phyloP scores from a whole-genome alignment of 1,284 basidiomycete species.

The Malassezia furfur region DNA sequence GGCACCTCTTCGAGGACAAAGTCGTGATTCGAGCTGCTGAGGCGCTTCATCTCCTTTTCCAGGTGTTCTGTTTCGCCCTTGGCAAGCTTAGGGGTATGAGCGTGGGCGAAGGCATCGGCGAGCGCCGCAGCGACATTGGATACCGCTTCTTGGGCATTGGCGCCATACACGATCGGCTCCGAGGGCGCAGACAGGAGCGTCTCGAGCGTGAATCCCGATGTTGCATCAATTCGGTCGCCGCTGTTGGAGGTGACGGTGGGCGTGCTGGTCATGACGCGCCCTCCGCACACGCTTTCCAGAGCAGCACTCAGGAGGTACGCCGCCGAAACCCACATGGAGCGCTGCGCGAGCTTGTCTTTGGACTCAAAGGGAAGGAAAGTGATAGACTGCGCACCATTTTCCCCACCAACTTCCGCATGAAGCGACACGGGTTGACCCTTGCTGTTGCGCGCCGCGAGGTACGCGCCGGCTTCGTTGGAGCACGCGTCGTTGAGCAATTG shows the following conservation, averaged over 20 bases:
- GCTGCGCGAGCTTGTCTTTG: constrained; percentile 10
- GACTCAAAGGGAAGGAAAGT: constrained; percentile 12
- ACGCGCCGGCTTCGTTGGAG: constrained; percentile 11
- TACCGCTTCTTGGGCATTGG: neutral
- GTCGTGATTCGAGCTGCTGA: neutral
- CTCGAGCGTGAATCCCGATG: constrained; percentile 15
- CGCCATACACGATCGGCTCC: neutral
- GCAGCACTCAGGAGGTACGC: constrained; percentile 18
- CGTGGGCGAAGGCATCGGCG: neutral
- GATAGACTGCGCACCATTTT: neutral
- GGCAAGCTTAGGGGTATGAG: neutral
- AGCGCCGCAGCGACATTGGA: constrained; percentile 1
- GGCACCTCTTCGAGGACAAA: neutral
- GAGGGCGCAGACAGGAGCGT: neutral
- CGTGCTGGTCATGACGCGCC: neutral
- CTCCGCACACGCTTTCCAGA: neutral
- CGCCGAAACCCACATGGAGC: constrained; percentile 20
- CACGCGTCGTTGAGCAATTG: constrained; percentile 8
- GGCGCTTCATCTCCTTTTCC: neutral
- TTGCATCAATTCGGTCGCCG: neutral
- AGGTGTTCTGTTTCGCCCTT: neutral
- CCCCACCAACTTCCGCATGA: neutral
- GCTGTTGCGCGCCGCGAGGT: constrained; percentile 11
- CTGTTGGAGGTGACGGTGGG: constrained; percentile 4
- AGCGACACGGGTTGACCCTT: constrained; percentile 5